These are phyloP conservation scores for Centaurea solstitialis DNA, from an alignment of 129 eudicot genomes.

Conservation along the genomic window DNA sequence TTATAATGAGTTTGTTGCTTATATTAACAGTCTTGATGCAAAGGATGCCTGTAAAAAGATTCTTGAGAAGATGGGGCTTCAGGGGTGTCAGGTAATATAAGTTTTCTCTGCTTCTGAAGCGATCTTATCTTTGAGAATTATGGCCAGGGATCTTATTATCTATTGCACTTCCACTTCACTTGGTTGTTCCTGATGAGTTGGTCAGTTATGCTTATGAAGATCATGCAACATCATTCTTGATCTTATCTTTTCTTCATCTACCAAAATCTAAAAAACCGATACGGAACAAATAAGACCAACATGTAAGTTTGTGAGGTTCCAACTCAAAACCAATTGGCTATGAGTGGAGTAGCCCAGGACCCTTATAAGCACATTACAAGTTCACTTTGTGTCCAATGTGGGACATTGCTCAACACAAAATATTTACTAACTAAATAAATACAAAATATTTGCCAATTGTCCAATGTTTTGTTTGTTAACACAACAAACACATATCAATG, in stretches of 20 bases:
- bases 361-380: too few species aligned
- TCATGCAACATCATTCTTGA: background rate
- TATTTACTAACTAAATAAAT: too few species aligned
- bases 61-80: slow-evolving; percentile 75
- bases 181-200: background rate
- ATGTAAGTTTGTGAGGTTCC: too few species aligned
- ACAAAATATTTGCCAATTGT: too few species aligned
- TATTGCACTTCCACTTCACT: slow-evolving; percentile 6
- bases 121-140: background rate
- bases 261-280: too few species aligned
- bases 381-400: too few species aligned
- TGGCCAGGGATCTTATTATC: background rate
- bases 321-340: too few species aligned
- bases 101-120: slow-evolving; percentile 4
- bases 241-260: background rate
- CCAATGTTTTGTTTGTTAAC: too few species aligned
- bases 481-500: too few species aligned
- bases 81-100: slow-evolving; percentile 79
- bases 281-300: too few species aligned
- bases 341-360: too few species aligned
- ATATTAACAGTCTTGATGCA: slow-evolving; percentile 73
- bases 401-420: too few species aligned
- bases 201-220: background rate
- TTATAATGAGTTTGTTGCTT: slow-evolving; percentile 20
- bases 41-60: slow-evolving; percentile 82